These are phyloP conservation scores for Cordyceps cicadae DNA, from an alignment of 2,329 filamentous ascomycete species.

Conservation along the genomic window DNA sequence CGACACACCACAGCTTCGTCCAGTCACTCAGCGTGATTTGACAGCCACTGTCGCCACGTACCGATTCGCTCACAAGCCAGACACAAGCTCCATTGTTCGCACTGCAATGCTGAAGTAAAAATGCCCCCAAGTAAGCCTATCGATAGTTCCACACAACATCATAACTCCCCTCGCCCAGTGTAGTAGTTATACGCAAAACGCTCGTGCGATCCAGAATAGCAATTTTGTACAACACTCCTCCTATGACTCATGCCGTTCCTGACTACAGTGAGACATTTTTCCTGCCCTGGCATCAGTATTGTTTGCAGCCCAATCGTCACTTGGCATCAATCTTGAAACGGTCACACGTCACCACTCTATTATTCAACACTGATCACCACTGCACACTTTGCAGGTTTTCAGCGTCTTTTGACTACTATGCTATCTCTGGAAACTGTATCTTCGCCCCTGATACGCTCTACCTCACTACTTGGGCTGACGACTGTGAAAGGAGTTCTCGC, in stretches of 20 bases:
- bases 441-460: constrained; percentile 20
- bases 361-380: neutral
- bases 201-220: neutral
- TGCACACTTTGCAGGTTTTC: neutral
- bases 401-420: neutral
- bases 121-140: neutral
- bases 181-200: neutral
- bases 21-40: neutral
- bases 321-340: neutral
- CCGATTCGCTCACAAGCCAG: neutral
- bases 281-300: neutral
- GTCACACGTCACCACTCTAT: neutral
- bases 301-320: neutral
- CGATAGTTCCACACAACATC: neutral
- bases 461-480: constrained; percentile 35
- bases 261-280: neutral
- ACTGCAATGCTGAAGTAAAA: neutral
- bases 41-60: neutral
- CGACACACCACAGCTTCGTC: neutral
- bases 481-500: constrained; percentile 54
- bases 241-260: constrained; percentile 1
- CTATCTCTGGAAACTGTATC: neutral
- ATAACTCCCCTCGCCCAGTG: neutral
- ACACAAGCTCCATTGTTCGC: neutral
- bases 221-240: neutral